phyloP scores from a whole-genome alignment of 1,284 basidiomycete genomes.

The Sanghuangporus baumii region DNA sequence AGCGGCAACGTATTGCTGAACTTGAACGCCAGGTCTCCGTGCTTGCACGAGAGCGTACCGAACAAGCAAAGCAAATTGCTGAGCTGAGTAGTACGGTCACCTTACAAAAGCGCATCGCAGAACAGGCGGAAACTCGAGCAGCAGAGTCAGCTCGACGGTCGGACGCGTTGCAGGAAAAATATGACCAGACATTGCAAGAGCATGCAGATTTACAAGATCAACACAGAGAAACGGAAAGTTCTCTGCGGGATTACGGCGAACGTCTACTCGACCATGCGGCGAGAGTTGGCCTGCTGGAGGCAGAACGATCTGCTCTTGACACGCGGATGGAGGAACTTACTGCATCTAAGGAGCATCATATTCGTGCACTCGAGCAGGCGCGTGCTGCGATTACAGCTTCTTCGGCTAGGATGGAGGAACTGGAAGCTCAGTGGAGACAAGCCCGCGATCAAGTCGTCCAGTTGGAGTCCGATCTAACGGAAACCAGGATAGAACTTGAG shows the following conservation, averaged over 20 bases:
- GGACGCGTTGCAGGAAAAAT: conserved; percentile 77
- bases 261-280: conserved; percentile 73
- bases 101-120: conserved; percentile 71
- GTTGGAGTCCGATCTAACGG: conserved; percentile 71
- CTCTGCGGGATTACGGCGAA: conserved; percentile 77
- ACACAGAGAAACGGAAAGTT: conserved; percentile 56
- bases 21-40: conserved; percentile 76
- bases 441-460: conserved; percentile 61
- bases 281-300: conserved; percentile 72
- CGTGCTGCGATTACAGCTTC: conserved; percentile 74
- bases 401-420: conserved; percentile 73
- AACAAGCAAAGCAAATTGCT: conserved; percentile 65
- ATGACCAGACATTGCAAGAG: conserved; percentile 64
- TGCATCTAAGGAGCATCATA: conserved; percentile 72
- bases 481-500: conserved; percentile 77
- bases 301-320: conserved; percentile 66
- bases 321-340: conserved; percentile 69
- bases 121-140: conserved; percentile 78
- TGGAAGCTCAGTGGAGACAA: conserved; percentile 71
- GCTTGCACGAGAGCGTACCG: conserved; percentile 61
- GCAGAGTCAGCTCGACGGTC: conserved; percentile 79
- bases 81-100: conserved; percentile 71
- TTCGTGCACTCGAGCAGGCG: conserved; percentile 83
- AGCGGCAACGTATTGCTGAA: conserved; percentile 75
- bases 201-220: conserved; percentile 72